Base-by-base conservation (phyloP, 2,329 filamentous ascomycete species). In the Talaromyces sp. region DNA sequence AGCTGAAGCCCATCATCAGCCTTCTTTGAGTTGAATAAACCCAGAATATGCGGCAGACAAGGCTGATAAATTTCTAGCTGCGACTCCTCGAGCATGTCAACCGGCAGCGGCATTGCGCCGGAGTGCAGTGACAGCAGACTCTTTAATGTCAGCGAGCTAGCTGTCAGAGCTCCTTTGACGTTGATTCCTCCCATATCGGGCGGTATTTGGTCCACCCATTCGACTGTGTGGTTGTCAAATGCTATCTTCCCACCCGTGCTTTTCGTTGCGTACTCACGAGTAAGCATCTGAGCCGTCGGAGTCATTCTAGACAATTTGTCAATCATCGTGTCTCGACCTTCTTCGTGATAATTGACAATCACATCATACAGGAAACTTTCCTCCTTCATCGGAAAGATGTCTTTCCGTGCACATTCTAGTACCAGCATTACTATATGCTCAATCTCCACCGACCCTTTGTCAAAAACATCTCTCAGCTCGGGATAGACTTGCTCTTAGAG, bases 391-490 rank as follows among this genome's bases (percentile, higher is more conserved):
- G 78, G 78, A 65, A 80, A 79, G 43, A 79, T 69, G 47, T 80
- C 77, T 59, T 79, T 80, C 43, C 78, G 72, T 6, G 76, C 77
- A 61, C 75, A 78, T 68, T 80, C 78, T n/a, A 80, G 68, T 4
- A 75, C 78, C 33, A 80, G 59, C 11, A 80, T 33, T 8, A 79
- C 70, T 1, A 79, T 71, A 68, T 80, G 74, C 33, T 79, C 76
- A 39, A 80, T 79, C 1, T 70, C 61, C n/a, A 78, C 70, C 0
- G 73, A 69, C 33, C 72, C 67, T 9, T 72, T 60, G 31, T 74
- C 67, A 25, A 78, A 69, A 0, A 73, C 72, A 17, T 73, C 66
- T 43, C 72, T 63, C 39, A 80, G 64, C 1, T 72, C 68, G 15
- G 71, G 67, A 13, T 79, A 68, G 6, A 80, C 65, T 5, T 72